A percentile compares a stretch with the other conserved stretches of the same genome.
Conservation (phyloP, 177 flowering plant species). For the Tripterygium wilfordii region DNA sequence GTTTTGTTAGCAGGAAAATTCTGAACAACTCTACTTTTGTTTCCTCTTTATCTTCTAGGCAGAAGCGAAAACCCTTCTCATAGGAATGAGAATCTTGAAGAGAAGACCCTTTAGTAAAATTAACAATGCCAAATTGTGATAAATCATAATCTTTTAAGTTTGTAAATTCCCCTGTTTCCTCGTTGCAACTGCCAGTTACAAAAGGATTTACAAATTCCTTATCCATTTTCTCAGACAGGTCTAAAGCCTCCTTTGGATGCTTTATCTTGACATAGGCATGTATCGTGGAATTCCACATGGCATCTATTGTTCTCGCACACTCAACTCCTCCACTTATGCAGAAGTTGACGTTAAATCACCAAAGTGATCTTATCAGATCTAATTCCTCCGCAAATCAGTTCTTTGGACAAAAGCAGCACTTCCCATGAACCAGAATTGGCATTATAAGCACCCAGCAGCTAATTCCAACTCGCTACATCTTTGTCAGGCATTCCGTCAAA, state of each 20-base stretch:
- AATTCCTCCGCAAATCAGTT: constrained; percentile 16
- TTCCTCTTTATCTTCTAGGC: too few species aligned
- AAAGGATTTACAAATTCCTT: background rate
- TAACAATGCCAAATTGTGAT: too few species aligned
- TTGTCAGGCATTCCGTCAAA: constrained; percentile 20
- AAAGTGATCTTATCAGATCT: constrained; percentile 16
- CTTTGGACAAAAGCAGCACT: constrained; percentile 14
- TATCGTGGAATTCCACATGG: constrained; percentile 30
- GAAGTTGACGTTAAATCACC: constrained; percentile 16
- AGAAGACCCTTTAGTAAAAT: too few species aligned
- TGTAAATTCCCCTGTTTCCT: too few species aligned
- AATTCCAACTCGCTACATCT: constrained; percentile 29
- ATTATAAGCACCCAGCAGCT: constrained; percentile 11
- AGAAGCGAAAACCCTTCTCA: too few species aligned
- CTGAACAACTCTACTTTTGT: too few species aligned
- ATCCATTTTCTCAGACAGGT: constrained; percentile 23
- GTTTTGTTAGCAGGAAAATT: too few species aligned
- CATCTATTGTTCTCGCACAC: constrained; percentile 16
- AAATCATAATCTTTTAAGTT: too few species aligned
- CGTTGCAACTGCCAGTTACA: too few species aligned
- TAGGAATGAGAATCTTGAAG: too few species aligned
- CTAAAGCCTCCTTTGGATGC: constrained; percentile 16
- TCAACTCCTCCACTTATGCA: constrained; percentile 5
- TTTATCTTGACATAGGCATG: constrained; percentile 22
- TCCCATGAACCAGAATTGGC: constrained; percentile 1